Evolutionary conservation across 2,329 filamentous ascomycete species (phyloP), one percentile per base, ranked within the genome.

Genomic region (Ambrosiella xylebori): DNA sequence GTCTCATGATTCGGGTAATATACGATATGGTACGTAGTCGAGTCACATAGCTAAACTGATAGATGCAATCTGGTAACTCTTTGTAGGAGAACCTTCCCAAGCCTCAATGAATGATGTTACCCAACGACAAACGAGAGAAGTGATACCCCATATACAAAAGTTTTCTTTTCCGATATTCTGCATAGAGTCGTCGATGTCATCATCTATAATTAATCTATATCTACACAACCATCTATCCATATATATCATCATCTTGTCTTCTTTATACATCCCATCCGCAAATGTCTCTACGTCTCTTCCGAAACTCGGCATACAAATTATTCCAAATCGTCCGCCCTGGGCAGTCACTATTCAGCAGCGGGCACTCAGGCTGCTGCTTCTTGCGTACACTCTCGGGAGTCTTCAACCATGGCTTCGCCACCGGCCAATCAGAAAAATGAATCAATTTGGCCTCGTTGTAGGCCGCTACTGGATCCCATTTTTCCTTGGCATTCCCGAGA

Each of bases 1-100:
- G 90, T 70, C 74, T 98, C 65, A 95, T 95, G 88, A 95, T 98
- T 59, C 75, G 85, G 60, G 90, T 98, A 12, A 94, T 98, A 52
- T 98, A 89, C 65, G 93, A 97, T 63, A 70, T 80, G 67, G 88
- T 93, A 70, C 65, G 83, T 65, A 37, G 19, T 15, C 37, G 17
- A 36, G 7, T 12, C 3, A 13, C 7, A 15, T 38, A 27, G 35
- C 17, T 12, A 37, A n/a, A 19, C 12, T 47, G 11, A 19, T 12
- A 38, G 17, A 35, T 15, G 39, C 27, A 47, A 47, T 56, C 13
- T 47, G 36, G 17, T 51, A 36, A 51, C 47, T 35, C 27, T 51
- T 8, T 27, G 27, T 55, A 55, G 53, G 53, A 55, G 12, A 37
- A 55, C 35, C 38, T 55, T 13, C 53, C 39, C 13, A 35, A n/a